Conservation (phyloP, 2,329 filamentous ascomycete genomes). For the Cercospora citrullina region DNA sequence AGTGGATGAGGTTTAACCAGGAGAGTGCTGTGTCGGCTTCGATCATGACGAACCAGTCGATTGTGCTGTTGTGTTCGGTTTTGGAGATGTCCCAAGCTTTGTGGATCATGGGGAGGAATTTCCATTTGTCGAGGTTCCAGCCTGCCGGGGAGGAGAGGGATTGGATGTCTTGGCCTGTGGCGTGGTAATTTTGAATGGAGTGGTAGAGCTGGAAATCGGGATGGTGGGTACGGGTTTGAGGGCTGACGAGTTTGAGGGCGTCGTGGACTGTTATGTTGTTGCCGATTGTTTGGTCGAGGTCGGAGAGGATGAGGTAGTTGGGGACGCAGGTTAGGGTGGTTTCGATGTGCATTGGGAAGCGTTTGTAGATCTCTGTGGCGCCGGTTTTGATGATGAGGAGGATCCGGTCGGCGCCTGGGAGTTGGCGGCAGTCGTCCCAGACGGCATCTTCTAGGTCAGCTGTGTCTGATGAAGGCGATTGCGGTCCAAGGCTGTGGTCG, state of each 20-base stretch:
- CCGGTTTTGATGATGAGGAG: slow-evolving; percentile 61
- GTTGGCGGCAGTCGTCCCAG: slow-evolving; percentile 24
- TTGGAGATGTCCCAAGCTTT: slow-evolving; percentile 48
- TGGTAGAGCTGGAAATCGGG: slow-evolving; percentile 39
- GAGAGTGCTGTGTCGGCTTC: slow-evolving; percentile 54
- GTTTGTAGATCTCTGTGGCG: slow-evolving; percentile 57
- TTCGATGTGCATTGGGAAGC: slow-evolving; percentile 57
- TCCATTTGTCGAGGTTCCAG: slow-evolving; percentile 59
- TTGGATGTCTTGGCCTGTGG: slow-evolving; percentile 35
- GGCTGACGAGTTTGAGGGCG: slow-evolving; percentile 33
- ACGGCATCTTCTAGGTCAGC: background rate
- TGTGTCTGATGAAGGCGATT: background rate
- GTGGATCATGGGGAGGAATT: slow-evolving; percentile 58
- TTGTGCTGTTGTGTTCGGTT: slow-evolving; percentile 37
- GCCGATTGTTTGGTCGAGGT: slow-evolving; percentile 50
- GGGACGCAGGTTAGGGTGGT: slow-evolving; percentile 55
- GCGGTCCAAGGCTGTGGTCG: background rate
- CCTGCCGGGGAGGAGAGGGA: slow-evolving; percentile 40
- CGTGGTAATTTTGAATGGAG: slow-evolving; percentile 34
- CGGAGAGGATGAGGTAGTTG: slow-evolving; percentile 52
- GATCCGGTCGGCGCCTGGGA: slow-evolving; percentile 48
- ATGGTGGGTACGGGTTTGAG: slow-evolving; percentile 31
- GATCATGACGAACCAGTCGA: slow-evolving; percentile 55
- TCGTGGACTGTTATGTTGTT: slow-evolving; percentile 39
- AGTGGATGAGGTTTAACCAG: slow-evolving; percentile 46